Conservation (phyloP, 2,329 filamentous ascomycete species). For the Apiospora arundinis region DNA sequence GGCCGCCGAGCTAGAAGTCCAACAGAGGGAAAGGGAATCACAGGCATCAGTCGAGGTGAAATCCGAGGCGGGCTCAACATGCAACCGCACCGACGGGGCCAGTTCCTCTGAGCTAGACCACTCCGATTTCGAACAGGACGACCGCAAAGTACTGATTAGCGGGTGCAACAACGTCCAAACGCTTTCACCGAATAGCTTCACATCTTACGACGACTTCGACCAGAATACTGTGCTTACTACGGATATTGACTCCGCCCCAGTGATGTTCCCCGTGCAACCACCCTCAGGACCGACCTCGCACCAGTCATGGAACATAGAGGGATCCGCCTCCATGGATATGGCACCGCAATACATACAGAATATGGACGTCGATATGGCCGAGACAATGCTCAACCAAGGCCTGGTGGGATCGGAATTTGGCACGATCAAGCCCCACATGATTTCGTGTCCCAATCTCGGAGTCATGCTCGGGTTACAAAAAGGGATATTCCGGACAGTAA, state of each 20-base stretch:
- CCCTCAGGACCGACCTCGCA: slow-evolving; percentile 38
- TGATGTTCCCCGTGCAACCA: slow-evolving; percentile 39
- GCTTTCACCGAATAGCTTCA: slow-evolving; percentile 61
- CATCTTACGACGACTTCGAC: slow-evolving; percentile 51
- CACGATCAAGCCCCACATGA: slow-evolving; percentile 61
- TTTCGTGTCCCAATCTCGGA: slow-evolving; percentile 58
- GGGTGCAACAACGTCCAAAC: slow-evolving; percentile 51
- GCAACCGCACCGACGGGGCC: slow-evolving; percentile 52
- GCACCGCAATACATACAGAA: slow-evolving; percentile 51
- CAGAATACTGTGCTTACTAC: slow-evolving; percentile 30
- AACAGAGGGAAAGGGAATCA: slow-evolving; percentile 47
- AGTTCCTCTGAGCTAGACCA: slow-evolving; percentile 63
- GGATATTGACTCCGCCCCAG: slow-evolving; percentile 36
- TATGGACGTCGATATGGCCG: slow-evolving; percentile 47
- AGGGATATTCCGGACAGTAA: no score
- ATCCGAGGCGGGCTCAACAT: slow-evolving; percentile 44
- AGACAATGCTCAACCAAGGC: slow-evolving; percentile 56
- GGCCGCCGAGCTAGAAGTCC: slow-evolving; percentile 59
- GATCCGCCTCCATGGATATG: slow-evolving; percentile 43
- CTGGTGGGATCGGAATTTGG: slow-evolving; percentile 59
- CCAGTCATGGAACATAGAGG: slow-evolving; percentile 43
- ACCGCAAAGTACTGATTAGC: slow-evolving; percentile 53
- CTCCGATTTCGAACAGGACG: slow-evolving; percentile 62
- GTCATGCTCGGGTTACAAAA: slow-evolving; percentile 64
- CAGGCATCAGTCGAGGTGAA: slow-evolving; percentile 37